Base-by-base conservation (phyloP, 352 stramenopile genomes). In the Phytophthora boehmeriae region DNA sequence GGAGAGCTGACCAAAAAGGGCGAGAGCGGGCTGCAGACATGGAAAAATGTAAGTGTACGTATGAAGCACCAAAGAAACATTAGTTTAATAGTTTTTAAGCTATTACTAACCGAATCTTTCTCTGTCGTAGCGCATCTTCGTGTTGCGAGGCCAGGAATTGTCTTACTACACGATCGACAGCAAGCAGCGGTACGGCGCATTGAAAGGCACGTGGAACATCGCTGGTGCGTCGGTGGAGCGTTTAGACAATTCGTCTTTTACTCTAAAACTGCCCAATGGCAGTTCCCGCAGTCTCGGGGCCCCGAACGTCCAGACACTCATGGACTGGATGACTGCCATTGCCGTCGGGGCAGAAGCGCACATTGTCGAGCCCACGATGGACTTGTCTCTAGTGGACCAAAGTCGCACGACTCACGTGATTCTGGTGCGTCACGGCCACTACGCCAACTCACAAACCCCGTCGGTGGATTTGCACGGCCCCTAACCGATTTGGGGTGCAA, bases 251-350 rank as follows among this genome's bases (percentile, higher is more conserved):
- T 56, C 51, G 34, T 71, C 58, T 2, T 71, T 79, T 23, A 63
- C 25, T 17, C 38, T 79, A 8, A 71, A 59, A 30, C 48, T 79
- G 13, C 66, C 71, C 27, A 72, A 67, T 35, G 65, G 60, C 8
- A 66, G 59, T 25, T 53, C 58, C 32, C 75, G 82, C 16, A 57
- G 69, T 53, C 62, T 91, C n/a, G 71, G 63, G 1, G 75, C 79
- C 11, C 66, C 78, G 0, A 72, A 65, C 57, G 75, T 89, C 17
- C 82, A 91, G 63, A 67, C 67, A 25, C 63, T 89, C 16, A 83
- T 91, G 71, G 79, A 91, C 68, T 91, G 82, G 82, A 83, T 91
- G 71, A 91, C 82, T 19, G 78, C 82, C 11, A 78, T 91, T 69
- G 63, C 78, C 0, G 57, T 91, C 16, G 74, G 77, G 22, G 63